Conservation (phyloP, 2,329 filamentous ascomycete genomes). For the Fusarium verticillioides region DNA sequence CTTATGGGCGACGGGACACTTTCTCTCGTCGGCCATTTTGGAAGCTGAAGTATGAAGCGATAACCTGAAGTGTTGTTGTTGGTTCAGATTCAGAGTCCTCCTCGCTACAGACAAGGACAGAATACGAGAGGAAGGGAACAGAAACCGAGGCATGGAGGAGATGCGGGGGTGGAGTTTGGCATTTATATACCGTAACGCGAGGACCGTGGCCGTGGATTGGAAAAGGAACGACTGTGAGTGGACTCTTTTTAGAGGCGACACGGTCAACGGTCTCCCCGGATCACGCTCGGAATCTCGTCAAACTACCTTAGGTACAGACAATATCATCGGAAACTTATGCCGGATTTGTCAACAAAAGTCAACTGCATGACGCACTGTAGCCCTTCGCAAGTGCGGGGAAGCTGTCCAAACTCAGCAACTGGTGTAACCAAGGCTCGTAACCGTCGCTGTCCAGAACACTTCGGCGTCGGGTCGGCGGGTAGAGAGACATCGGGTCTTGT, state of each 20-base stretch:
- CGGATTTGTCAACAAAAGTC: conserved; percentile 20
- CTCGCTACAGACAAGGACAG: conserved; percentile 22
- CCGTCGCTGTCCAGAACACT: neutral
- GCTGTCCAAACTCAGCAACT: conserved; percentile 16
- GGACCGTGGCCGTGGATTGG: conserved; percentile 21
- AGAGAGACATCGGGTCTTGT: neutral
- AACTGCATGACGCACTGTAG: conserved; percentile 21
- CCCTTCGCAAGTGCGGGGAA: conserved; percentile 38
- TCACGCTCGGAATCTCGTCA: conserved; percentile 31
- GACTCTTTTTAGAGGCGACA: conserved; percentile 12
- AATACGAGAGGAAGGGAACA: conserved; percentile 17
- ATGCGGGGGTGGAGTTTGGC: conserved; percentile 36
- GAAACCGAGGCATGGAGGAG: conserved; percentile 25
- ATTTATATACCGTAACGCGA: conserved; percentile 21
- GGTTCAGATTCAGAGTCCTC: conserved; percentile 16
- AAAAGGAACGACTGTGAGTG: conserved; percentile 22
- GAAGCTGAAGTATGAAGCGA: conserved; percentile 1
- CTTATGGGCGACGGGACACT: conserved; percentile 29
- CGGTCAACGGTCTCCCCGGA: conserved; percentile 1
- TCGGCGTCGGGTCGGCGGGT: neutral
- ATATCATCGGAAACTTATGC: conserved; percentile 28
- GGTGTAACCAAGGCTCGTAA: conserved; percentile 2
- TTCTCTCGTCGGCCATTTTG: conserved; percentile 30
- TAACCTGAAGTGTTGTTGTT: neutral
- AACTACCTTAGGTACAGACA: neutral